A percentile compares a stretch with the other conserved stretches of the same genome.
Conservation (phyloP, 2,329 filamentous ascomycete species). For the Pseudocercospora pini-densiflorae region DNA sequence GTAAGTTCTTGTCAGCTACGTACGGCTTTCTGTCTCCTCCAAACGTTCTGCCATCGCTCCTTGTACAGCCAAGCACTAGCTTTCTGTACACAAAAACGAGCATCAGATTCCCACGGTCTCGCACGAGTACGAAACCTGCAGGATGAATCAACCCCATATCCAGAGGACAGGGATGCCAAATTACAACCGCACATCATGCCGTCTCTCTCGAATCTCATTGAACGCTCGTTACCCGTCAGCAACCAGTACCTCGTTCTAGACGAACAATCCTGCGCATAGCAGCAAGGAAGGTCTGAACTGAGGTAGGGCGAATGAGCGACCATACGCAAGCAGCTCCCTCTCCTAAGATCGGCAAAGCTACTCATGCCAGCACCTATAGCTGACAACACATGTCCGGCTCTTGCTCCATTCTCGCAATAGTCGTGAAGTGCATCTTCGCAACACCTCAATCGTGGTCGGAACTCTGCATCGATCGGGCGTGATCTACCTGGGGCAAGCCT, state of each 20-base stretch:
- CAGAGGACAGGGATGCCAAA: slow-evolving; percentile 40
- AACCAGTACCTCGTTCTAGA: slow-evolving; percentile 21
- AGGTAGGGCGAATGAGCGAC: slow-evolving; percentile 38
- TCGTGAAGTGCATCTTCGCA: slow-evolving; percentile 35
- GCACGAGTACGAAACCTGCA: slow-evolving; percentile 13
- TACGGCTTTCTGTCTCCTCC: slow-evolving; percentile 29
- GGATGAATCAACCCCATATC: slow-evolving; percentile 40
- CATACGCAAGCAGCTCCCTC: slow-evolving; percentile 41
- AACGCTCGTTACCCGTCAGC: slow-evolving; percentile 39
- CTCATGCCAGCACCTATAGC: slow-evolving; percentile 37
- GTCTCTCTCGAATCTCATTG: slow-evolving; percentile 32
- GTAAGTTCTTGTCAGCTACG: slow-evolving; percentile 32
- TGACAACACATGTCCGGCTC: slow-evolving; percentile 43
- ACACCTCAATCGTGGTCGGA: slow-evolving; percentile 35
- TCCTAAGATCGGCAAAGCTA: slow-evolving; percentile 39
- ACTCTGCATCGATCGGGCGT: slow-evolving; percentile 25
- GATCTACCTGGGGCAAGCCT: slow-evolving; percentile 36
- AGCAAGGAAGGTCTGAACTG: slow-evolving; percentile 33
- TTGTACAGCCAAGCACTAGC: neutral
- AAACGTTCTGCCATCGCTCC: slow-evolving; percentile 3
- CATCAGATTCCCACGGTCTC: slow-evolving; percentile 28
- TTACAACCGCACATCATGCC: slow-evolving; percentile 40
- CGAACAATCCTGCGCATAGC: slow-evolving; percentile 27
- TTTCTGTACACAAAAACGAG: slow-evolving; percentile 8
- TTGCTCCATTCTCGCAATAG: slow-evolving; percentile 22